Base-by-base conservation (phyloP, 1,284 basidiomycete species). In the Marasmius fiardii region DNA sequence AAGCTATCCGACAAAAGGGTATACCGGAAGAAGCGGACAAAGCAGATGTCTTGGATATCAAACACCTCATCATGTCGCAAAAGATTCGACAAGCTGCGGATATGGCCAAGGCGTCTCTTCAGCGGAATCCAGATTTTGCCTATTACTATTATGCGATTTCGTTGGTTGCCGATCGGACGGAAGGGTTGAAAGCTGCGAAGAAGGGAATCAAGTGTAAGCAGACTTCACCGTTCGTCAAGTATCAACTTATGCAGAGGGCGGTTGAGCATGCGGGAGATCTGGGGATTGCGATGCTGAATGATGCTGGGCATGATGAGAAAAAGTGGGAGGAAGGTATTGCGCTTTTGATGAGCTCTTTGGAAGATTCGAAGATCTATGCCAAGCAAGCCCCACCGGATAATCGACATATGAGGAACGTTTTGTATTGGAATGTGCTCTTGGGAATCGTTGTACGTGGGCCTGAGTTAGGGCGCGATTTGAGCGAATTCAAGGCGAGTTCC, bases 41-140 rank as follows among this genome's bases (percentile, higher is more conserved):
- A 18, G 84, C 83, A 0, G 82, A 85, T 62, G 78, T 86, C 52
- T 64, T 86, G 23, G 82, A 85, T 28, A 77, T 85, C 68, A 86
- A 86, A 63, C 79, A 69, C 61, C 61, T 67, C 51, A 76, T 85
- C 63, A 75, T 80, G 66, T 71, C 70, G 53, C 68, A 71, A 28
- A 73, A 74, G 26, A 68, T 78, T 31, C 64, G 69, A 0, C 76
- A 81, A 28, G 80, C 78, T 1, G 68, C 78, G 34, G 64, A 65
- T 14, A 59, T 77, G 7, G 80, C 78, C 1, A 70, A 74, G 53
- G 71, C 72, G 34, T 74, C 71, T 0, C 66, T 85, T 24, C 64
- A 75, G 56, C 77, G 82, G 33, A 82, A 77, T 58, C 82, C 83
- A 2, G 70, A 78, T 16, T 70, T 77, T 14, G 79, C 79, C 1